A percentile compares a stretch with the other conserved stretches of the same genome.
Conservation (phyloP, 2,329 filamentous ascomycete genomes). For the Microsporum audouinii region DNA sequence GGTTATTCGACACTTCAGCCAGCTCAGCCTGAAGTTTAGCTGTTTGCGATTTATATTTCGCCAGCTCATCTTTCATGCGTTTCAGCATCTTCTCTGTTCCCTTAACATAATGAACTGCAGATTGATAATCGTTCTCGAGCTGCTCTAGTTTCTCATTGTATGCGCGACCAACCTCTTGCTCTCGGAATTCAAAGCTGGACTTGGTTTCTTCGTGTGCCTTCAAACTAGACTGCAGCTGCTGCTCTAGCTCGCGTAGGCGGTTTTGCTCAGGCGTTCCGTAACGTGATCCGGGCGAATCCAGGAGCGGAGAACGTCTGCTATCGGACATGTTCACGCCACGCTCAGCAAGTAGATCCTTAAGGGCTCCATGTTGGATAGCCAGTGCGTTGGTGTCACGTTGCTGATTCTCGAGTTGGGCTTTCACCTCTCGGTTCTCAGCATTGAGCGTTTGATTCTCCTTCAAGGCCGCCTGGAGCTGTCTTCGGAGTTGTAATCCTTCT, state of each 20-base stretch:
- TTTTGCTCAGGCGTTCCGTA: constrained; percentile 68
- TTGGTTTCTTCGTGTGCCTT: constrained; percentile 81
- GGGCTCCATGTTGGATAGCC: constrained; percentile 77
- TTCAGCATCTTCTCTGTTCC: constrained; percentile 98
- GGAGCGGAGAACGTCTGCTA: constrained; percentile 54
- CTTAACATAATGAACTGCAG: constrained; percentile 94
- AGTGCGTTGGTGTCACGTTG: constrained; percentile 92
- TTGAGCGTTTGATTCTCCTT: constrained; percentile 75
- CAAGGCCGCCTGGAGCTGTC: constrained; percentile 75
- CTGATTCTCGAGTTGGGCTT: constrained; percentile 69
- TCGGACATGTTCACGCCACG: constrained; percentile 72
- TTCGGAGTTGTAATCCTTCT: constrained; percentile 77
- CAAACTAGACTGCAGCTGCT: constrained; percentile 65
- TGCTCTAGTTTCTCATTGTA: constrained; percentile 91
- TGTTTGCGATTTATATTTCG: constrained; percentile 82
- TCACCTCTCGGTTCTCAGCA: constrained; percentile 67
- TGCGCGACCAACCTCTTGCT: constrained; percentile 74
- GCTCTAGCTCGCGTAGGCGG: constrained; percentile 73
- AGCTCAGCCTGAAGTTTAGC: constrained; percentile 70
- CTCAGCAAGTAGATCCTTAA: constrained; percentile 86
- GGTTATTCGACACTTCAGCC: constrained; percentile 51
- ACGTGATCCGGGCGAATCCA: constrained; percentile 62
- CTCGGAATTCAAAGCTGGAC: constrained; percentile 61
- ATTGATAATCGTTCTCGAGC: constrained; percentile 94
- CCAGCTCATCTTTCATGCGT: constrained; percentile 95